phyloP scores from a whole-genome alignment of 2,329 filamentous ascomycete genomes.

The Penicillium expansum region DNA sequence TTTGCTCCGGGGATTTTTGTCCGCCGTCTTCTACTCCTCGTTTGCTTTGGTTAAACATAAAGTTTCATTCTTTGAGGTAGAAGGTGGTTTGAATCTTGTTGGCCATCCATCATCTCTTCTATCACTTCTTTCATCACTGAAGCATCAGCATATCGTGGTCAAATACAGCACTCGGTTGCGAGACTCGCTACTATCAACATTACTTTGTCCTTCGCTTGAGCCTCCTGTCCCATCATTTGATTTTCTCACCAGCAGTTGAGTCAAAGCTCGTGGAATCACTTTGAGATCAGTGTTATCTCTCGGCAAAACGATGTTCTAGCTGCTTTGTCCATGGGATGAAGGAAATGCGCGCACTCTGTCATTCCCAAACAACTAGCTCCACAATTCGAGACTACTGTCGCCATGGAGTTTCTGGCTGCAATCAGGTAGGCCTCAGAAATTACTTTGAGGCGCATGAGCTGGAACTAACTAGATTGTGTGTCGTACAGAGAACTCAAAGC shows the following conservation, averaged over 20 bases:
- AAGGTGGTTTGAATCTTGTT: background rate
- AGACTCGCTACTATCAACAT: background rate
- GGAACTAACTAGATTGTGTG: conserved; percentile 11
- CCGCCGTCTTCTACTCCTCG: background rate
- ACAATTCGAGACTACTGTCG: conserved; percentile 11
- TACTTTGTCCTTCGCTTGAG: background rate
- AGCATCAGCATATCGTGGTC: background rate
- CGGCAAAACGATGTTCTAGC: conserved; percentile 2
- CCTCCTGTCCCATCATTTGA: background rate
- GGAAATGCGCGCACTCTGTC: conserved; percentile 19
- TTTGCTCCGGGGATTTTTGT: conserved; percentile 16
- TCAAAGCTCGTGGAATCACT: background rate
- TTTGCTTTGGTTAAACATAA: background rate
- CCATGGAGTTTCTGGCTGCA: conserved; percentile 44
- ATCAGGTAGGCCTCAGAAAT: conserved; percentile 36
- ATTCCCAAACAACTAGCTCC: conserved; percentile 4
- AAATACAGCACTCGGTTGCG: background rate
- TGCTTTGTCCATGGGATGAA: conserved; percentile 6
- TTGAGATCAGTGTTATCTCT: background rate
- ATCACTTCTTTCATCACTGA: background rate
- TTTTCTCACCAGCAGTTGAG: background rate
- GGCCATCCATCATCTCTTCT: too few species aligned
- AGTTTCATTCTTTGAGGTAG: background rate
- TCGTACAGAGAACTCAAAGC: conserved; percentile 42
- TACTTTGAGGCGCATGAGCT: background rate